Evolutionary conservation across 2,329 filamentous ascomycete genomes (phyloP), one percentile per base, ranked within the genome.

Genomic region (Apiospora pterosperma): DNA sequence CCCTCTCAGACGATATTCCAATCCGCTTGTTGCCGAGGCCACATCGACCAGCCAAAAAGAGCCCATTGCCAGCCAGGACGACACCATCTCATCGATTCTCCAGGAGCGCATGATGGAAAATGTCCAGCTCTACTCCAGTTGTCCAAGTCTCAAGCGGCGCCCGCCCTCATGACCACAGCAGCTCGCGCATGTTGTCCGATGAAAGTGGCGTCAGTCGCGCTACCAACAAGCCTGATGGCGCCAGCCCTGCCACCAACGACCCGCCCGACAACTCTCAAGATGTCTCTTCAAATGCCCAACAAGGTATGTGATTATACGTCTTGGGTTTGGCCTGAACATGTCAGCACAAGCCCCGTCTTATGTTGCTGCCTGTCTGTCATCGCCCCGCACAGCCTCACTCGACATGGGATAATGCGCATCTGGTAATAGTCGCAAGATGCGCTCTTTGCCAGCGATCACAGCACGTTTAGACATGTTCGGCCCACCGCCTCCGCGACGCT

Each of bases 101-200:
- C 21, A 11, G 11, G 28, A 34, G 34, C 28, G 39, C 59, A 73
- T 67, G 65, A 74, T 73, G 72, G 73, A 69, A 71, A 60, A 74
- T 73, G 72, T 71, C 73, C 68, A 69, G 66, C 65, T 68, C 69
- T 61, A 59, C 69, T 60, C 62, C 67, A 68, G 67, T 68, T 66
- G 67, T 70, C 36, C 63, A 65, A 64, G 68, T 64, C 65, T 63
- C 55, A 63, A 67, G 72, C 62, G 70, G 67, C 69, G 63, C 67
- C 48, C 66, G 63, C 62, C 63, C 12, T 34, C 39, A 62, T 44
- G 60, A 62, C 39, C 39, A 31, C n/a, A 39, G 38, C 38, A 19
- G 58, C 58, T 19, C 34, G 16, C 48, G 48, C 48, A 34, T 55
- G 48, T 10, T 55, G 48, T 55, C 48, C 21, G 48, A 55, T 55